Percentiles rank a stretch among this genome's conserved stretches.
These are phyloP conservation scores for Amoebophrya sp. DNA, from an alignment of 169 alveolate genomes.

Conservation along the genomic window DNA sequence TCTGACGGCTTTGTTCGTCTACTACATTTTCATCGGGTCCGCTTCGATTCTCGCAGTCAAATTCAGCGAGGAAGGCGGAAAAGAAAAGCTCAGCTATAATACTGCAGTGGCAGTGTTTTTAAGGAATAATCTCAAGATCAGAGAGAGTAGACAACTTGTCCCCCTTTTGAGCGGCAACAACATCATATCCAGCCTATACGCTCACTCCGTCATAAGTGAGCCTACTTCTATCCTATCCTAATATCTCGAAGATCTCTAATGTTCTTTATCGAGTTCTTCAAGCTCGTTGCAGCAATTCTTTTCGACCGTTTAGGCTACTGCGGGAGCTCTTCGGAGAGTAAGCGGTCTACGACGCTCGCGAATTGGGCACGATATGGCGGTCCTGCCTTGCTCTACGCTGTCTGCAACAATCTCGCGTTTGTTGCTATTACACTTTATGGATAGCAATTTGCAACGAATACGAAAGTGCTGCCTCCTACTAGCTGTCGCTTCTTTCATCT, in stretches of 20 bases:
- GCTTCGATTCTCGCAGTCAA: background rate
- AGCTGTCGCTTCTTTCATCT: too few relatives aligned
- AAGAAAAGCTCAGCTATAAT: background rate
- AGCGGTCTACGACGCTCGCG: background rate
- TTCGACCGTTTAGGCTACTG: background rate
- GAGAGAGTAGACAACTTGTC: background rate
- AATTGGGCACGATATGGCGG: background rate
- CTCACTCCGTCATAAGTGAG: background rate
- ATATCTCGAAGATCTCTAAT: too few relatives aligned
- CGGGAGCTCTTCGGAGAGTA: background rate
- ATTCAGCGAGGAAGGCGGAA: background rate
- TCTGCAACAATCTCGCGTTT: background rate
- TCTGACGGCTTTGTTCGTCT: background rate
- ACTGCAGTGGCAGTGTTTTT: background rate
- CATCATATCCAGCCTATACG: background rate
- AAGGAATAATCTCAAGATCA: background rate
- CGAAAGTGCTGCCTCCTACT: too few relatives aligned
- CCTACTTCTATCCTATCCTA: background rate
- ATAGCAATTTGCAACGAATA: too few relatives aligned
- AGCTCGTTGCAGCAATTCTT: background rate
- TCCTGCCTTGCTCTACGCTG: background rate
- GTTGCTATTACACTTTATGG: background rate
- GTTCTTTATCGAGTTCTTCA: conserved; percentile 4
- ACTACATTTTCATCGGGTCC: background rate
- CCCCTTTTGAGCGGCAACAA: background rate